Evolutionary conservation across 1,284 basidiomycete genomes (phyloP), one percentile per base, ranked within the genome.

Genomic region (Leccinum fuscescens): DNA sequence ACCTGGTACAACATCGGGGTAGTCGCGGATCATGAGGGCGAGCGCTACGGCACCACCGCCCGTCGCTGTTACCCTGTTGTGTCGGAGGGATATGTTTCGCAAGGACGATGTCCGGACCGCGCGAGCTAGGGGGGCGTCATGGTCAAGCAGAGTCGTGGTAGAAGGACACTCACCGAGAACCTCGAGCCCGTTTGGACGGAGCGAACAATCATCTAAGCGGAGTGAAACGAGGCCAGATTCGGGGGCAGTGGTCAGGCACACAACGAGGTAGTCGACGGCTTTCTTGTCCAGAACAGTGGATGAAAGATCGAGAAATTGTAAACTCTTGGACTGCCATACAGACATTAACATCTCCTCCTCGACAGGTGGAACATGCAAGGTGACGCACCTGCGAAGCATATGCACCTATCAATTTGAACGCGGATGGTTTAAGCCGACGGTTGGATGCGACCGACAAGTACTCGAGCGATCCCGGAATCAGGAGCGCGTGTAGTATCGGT

Each of bases 21-120:
- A 97, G 74, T 98, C 95, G 59, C 92, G 86, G 64, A 97, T 94
- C 92, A 97, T 96, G 55, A 96, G 82, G 0, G 94, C 94, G n/a
- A 98, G 80, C 0, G 93, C 90, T 3, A 97, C 93, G 1, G 90
- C 93, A 22, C 93, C 93, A 1, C 90, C 93, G 15, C 93, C 93
- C 0, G 89, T 84, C 0, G 86, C 82, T 42, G 83, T 86, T 66
- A 97, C 96, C 55, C 85, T 86, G 74, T 97, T 96, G 56, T 92
- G 83, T 27, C 94, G 85, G 12, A 97, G 77, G 0, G 94, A 96
- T 57, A 97, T 88, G 68, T 97, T 93, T 64, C 86, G 85, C 55
- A 98, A 76, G 0, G 88, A 87, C 0, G 93, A 95, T 0, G 86
- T 86, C 4, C 94, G 88, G 17, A 97, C 85, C 9, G 84, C 86